Evolutionary conservation across 2,329 filamentous ascomycete species (phyloP), one percentile per base, ranked within the genome.

Genomic region (Teratosphaeria viscida): DNA sequence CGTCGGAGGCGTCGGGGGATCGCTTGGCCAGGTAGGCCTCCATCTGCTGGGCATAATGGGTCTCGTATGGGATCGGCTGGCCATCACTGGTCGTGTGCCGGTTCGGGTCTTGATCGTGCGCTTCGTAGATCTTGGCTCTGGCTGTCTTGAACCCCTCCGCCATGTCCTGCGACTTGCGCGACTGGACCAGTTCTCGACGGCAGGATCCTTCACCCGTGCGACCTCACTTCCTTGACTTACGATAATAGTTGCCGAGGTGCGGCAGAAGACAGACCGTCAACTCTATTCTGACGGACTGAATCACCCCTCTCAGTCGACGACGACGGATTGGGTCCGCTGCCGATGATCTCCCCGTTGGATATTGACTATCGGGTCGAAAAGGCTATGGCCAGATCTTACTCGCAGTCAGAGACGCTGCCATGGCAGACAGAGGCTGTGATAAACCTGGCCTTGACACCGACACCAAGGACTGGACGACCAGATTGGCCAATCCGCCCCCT

Each of bases 1-100:
- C 74, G 1, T 86, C 85, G 1, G 86, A 84, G 1, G 89, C 85
- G 32, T 78, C 66, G 0, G 88, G 84, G 8, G 75, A 74, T 62
- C 85, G 83, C 16, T 80, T 75, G 8, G 77, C 71, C 35, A 95
- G 85, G 80, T 88, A 94, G 35, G 77, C 75, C 56, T 87, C 90
- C 87, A 92, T 92, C 73, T 90, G 85, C 56, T 81, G 80, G 6
- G 90, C 89, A 71, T 95, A 95, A 76, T 90, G 85, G 1, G 92
- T 84, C 74, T 95, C 90, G 74, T 90, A 91, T 0, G 89, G 87
- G 1, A 85, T 67, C 57, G 74, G 67, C 37, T 73, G 70, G 61
- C 71, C 74, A 58, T 78, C 74, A 59, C 76, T 68, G 32, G 77
- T 71, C 16, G 75, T 77, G 56, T 78, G 73, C 61, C 78, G 80